Evolutionary conservation across 202 grass and related monocot species (phyloP).

Genomic region (Musa balbisiana): DNA sequence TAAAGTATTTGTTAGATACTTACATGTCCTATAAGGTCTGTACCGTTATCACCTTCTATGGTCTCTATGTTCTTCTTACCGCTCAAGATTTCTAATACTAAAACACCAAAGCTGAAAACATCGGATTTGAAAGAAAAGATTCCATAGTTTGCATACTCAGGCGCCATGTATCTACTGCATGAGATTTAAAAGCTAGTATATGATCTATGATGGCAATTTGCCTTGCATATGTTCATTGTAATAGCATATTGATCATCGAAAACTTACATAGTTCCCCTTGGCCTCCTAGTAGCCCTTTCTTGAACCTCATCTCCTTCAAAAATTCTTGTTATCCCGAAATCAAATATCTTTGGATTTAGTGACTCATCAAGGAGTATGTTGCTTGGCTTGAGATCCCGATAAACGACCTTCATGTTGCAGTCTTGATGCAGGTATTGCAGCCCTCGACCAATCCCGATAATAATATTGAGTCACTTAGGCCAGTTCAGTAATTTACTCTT

Average conservation of each 20-base stretch:
- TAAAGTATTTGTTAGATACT: not conserved
- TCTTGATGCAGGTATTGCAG: conserved; percentile 14
- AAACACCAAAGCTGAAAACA: conserved; percentile 17
- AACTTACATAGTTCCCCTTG: conserved; percentile 1
- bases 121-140: conserved; percentile 6
- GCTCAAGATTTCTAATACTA: conserved; percentile 16
- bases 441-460: conserved; percentile 4
- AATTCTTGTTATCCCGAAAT: conserved; percentile 9
- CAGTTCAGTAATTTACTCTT: not conserved
- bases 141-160: not conserved
- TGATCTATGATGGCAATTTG: not conserved
- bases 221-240: not conserved
- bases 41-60: too few species aligned
- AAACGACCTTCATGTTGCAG: not conserved
- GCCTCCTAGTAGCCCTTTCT: not conserved
- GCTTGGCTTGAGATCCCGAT: conserved; percentile 3
- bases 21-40: not conserved
- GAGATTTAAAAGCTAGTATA: too few species aligned
- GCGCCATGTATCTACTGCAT: not conserved
- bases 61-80: not conserved
- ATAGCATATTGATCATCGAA: not conserved
- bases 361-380: conserved; percentile 5
- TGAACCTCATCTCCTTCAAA: conserved; percentile 9
- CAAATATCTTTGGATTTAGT: conserved; percentile 13
- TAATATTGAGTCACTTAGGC: not conserved